These are phyloP conservation scores for Allodekkera sacchari DNA, from an alignment of 805 yeast species.

Conservation along the genomic window DNA sequence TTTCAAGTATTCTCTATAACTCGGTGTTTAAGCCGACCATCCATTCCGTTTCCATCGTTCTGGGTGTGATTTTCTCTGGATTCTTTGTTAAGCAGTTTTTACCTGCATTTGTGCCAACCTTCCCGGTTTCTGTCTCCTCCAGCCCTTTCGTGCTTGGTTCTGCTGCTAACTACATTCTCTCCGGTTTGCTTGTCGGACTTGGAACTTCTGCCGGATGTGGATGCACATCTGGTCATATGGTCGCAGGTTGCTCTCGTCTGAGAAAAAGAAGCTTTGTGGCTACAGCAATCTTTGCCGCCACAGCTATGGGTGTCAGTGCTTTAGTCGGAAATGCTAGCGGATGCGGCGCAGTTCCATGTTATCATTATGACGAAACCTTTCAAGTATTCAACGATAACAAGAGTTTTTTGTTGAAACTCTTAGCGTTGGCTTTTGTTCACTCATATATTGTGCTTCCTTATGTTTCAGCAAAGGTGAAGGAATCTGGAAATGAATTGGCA, in stretches of 20 bases:
- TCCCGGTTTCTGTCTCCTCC: conserved; percentile 4
- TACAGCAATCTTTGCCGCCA: conserved; percentile 27
- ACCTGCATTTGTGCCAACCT: conserved; percentile 20
- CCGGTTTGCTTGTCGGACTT: conserved; percentile 38
- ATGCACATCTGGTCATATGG: conserved; percentile 51
- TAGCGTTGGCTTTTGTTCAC: conserved; percentile 6
- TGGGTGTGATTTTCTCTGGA: conserved; percentile 29
- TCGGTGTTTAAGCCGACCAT: conserved; percentile 19
- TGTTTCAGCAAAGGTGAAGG: conserved; percentile 5
- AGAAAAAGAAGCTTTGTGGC: conserved; percentile 38
- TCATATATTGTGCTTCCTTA: conserved; percentile 24
- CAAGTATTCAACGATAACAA: conserved; percentile 10
- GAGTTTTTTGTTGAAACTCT: conserved; percentile 6
- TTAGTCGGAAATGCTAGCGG: conserved; percentile 6
- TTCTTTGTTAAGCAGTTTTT: conserved; percentile 12
- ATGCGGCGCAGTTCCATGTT: conserved; percentile 8
- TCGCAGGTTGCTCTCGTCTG: conserved; percentile 39
- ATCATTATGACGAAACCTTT: conserved; percentile 13
- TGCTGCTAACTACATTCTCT: conserved; percentile 7
- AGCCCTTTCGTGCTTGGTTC: conserved; percentile 3
- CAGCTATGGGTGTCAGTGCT: conserved; percentile 23
- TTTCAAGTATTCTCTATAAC: conserved; percentile 34
- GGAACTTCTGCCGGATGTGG: conserved; percentile 43
- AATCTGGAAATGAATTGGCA: background rate
- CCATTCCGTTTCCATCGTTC: conserved; percentile 23